A percentile compares a stretch with the other conserved stretches of the same genome.
phyloP scores from a whole-genome alignment of 371 early-diverging fungal genomes.

The Choanephora cucurbitarum region DNA sequence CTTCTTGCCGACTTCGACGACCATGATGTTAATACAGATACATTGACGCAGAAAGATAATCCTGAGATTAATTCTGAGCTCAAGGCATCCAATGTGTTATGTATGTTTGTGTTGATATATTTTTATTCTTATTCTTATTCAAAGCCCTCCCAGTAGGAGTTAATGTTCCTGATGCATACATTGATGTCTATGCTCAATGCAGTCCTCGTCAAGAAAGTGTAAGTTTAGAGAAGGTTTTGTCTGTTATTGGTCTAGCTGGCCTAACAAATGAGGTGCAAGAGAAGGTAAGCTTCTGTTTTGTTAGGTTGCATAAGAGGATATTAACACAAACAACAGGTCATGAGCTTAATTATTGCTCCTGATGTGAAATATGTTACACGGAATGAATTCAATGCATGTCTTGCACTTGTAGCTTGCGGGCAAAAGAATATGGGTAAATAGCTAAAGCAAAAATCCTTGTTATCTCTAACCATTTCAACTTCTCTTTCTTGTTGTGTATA shows the following conservation, averaged over 20 bases:
- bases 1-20: background rate
- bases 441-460: background rate
- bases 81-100: conserved; percentile 9
- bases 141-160: conserved; percentile 11
- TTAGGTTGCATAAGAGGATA: background rate
- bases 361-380: conserved; percentile 59
- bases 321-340: conserved; percentile 6
- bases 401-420: conserved; percentile 72
- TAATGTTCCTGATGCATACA: conserved; percentile 19
- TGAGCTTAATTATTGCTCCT: conserved; percentile 34
- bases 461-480: background rate
- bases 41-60: background rate
- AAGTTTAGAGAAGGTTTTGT: conserved; percentile 1
- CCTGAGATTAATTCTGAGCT: background rate
- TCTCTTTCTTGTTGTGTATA: background rate
- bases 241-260: conserved; percentile 7
- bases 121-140: background rate
- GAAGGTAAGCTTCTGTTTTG: background rate
- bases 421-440: conserved; percentile 75
- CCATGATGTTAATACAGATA: background rate
- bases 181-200: conserved; percentile 12
- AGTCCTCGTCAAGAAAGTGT: conserved; percentile 12
- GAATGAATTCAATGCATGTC: conserved; percentile 69
- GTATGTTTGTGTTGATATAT: background rate
- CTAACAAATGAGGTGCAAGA: conserved; percentile 8